Evolutionary conservation across 176 grass and related monocot genomes (phyloP).

Genomic region (Phoenix dactylifera): DNA sequence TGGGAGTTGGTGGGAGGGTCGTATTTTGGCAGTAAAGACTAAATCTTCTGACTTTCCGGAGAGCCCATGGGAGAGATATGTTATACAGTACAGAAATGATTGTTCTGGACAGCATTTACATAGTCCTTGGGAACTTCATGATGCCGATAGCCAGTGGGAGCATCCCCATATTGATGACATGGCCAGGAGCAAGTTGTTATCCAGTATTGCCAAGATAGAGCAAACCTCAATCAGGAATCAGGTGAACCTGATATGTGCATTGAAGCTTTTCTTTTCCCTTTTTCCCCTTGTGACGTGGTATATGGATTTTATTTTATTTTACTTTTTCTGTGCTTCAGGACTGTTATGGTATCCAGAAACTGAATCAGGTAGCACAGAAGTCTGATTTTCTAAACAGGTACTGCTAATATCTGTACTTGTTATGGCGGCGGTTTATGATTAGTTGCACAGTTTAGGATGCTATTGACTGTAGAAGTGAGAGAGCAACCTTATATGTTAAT

Average conservation of each 20-base stretch:
- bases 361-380: constrained; percentile 1
- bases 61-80: constrained; percentile 91
- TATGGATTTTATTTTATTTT: constrained; percentile 7
- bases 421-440: no score
- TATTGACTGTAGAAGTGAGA: no score
- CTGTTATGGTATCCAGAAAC: neutral
- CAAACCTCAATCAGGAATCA: constrained; percentile 40
- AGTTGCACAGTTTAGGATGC: no score
- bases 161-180: constrained; percentile 57
- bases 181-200: constrained; percentile 48
- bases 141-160: constrained; percentile 61
- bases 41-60: constrained; percentile 79
- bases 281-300: constrained; percentile 10
- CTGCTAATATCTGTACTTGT: neutral
- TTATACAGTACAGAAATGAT: constrained; percentile 82
- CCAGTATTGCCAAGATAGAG: constrained; percentile 45
- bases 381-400: constrained; percentile 1
- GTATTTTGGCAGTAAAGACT: constrained; percentile 43
- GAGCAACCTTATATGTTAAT: no score
- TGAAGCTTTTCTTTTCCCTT: constrained; percentile 3
- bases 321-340: neutral
- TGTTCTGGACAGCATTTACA: constrained; percentile 44
- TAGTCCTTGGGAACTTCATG: constrained; percentile 95
- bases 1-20: constrained; percentile 92
- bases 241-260: constrained; percentile 28